Evolutionary conservation across 179 eudicot genomes (phyloP), one percentile per base, ranked within the genome.

Genomic region (Corrigiola litoralis): DNA sequence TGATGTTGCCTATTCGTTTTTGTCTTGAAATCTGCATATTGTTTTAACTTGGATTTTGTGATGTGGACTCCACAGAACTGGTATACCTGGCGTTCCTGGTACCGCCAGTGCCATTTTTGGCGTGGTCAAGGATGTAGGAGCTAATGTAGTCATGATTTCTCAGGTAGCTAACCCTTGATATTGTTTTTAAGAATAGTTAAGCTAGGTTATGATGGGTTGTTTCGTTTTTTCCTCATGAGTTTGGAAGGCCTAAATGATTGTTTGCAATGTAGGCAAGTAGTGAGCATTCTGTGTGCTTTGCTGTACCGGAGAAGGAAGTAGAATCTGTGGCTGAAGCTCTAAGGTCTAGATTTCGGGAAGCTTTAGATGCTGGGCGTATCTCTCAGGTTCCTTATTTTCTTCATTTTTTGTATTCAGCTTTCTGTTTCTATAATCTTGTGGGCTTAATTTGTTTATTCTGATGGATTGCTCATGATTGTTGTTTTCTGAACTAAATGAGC

Each of bases 41-140:
- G 65, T 55, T 63, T 46, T 67, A 63, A 63, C 67, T 31, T 67
- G 25, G 17, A 41, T 63, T 38, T 53, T 68, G 24, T 58, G 23
- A 70, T 59, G 33, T 75, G 61, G 47, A 58, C 51, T 61, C 46
- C 66, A 62, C 82, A 95, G 99, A 79, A 95, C 99, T 73, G 99
- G 99, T 73, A 92, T 95, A 96, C 92, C 97, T 61, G 99, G 99
- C 65, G 96, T 95, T 77, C 99, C 99, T 75, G 99, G 99, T 75
- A 92, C 97, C 62, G 90, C 99, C 32, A 87, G 90, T 77, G 89
- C 81, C 33, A 95, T 95, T 66, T 95, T 95, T 72, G 78, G 86
- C 71, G 95, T 89, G 1, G 99, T 88, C 53, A 95, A 92, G 81
- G 96, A 92, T 58, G 99, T 88, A 25, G 96, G 96, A 60, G 99